Conservation (phyloP, 202 grass and related monocot species). For the Brachypodium distachyon region DNA sequence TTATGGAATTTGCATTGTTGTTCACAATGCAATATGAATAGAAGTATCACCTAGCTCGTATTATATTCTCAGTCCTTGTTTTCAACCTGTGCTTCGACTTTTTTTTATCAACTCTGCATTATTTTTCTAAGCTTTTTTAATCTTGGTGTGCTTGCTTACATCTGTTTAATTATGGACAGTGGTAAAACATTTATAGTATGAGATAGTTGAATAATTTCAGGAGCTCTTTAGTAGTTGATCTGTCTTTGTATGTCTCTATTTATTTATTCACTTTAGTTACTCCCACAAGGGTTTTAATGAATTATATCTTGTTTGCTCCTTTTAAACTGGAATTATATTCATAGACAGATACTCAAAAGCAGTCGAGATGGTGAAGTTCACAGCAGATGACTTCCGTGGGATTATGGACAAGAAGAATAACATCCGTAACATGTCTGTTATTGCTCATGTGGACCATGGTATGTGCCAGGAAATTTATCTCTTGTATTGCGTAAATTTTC, state of each 20-base stretch:
- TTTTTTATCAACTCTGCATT: background rate
- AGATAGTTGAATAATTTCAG: background rate
- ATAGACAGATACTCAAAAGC: constrained; percentile 12
- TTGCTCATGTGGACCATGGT: constrained; percentile 77
- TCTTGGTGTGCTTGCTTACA: background rate
- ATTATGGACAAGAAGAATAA: constrained; percentile 65
- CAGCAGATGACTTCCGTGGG: constrained; percentile 30
- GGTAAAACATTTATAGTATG: background rate
- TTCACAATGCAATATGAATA: background rate
- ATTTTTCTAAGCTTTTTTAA: background rate
- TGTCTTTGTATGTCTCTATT: background rate
- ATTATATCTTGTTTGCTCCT: background rate
- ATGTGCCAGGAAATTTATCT: background rate
- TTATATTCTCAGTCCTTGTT: background rate
- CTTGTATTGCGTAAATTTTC: background rate
- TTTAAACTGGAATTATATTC: background rate
- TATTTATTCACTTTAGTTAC: no score
- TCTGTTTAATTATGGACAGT: background rate
- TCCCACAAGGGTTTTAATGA: background rate
- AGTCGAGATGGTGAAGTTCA: constrained; percentile 60
- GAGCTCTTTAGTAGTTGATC: background rate
- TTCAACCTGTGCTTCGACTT: background rate
- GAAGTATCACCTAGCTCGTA: background rate
- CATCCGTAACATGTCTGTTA: constrained; percentile 59
- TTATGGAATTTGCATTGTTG: background rate